Evolutionary conservation across 257 asterid species (phyloP), one percentile per base, ranked within the genome.

Genomic region (Gynochthodes officinalis): DNA sequence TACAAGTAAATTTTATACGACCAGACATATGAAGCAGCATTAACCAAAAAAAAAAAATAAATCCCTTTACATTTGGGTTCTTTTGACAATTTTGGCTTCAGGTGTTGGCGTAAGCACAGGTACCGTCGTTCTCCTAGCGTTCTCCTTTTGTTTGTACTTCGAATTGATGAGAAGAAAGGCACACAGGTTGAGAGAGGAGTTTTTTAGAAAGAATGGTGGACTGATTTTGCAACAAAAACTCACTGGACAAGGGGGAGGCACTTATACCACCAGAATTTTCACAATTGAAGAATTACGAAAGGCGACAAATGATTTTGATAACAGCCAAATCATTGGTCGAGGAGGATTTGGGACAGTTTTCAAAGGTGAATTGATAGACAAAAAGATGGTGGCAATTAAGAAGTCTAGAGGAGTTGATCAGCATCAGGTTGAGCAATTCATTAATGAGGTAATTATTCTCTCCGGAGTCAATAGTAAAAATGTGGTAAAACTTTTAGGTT

Each of bases 401-500:
- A 74, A 42, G 23, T 66, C 73, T 21, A 74, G 33, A 50, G 50
- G 25, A 66, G 50, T 74, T 66, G 35, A 48, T 49, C 52, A 18
- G 14, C 35, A 23, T 18, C 83, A 83, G 14, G 42, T 75, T 0
- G 83, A 83, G 39, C 85, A 77, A 27, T 80, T 80, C 77, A 73
- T 79, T 10, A 75, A 80, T n/a, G 81, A 83, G 67, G 81, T 78
- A 3, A 23, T 83, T 46, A 71, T 83, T 16, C 62, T 83, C 25
- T 80, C 83, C 52, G 74, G 73, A 54, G 55, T 78, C 70, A 77
- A 70, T 30, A 82, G 75, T 21, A 53, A 63, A 40, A 75, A 80
- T 33, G 82, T 77, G 0, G 85, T 84, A 11, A 78, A 77, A 73
- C 83, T 80, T 19, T 33, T 83, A 16, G 87, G 85, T 10, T 80